Conservation (phyloP, 306 rosid species). For the Betula pendula region DNA sequence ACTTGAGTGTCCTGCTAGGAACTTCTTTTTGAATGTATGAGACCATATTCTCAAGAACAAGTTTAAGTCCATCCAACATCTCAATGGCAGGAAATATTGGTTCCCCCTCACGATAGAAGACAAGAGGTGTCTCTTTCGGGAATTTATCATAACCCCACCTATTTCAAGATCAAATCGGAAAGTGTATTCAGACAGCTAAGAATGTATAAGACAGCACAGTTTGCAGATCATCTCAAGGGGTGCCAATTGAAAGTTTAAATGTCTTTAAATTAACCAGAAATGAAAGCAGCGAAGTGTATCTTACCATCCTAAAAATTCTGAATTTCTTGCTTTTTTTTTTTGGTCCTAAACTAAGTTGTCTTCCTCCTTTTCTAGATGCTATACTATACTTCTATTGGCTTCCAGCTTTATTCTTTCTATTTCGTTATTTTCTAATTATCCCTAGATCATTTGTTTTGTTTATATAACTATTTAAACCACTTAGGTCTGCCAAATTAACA, state of each 20-base stretch:
- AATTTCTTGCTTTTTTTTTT: background rate
- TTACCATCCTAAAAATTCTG: constrained; percentile 4
- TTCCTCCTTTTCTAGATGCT: background rate
- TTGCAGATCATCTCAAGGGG: background rate
- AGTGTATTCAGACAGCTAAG: background rate
- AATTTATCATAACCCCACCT: constrained; percentile 91
- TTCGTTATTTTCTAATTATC: background rate
- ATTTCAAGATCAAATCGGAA: constrained; percentile 30
- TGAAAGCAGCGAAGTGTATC: constrained; percentile 15
- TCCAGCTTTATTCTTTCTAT: background rate
- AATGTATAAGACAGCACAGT: background rate
- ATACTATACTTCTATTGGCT: background rate
- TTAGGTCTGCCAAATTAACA: background rate
- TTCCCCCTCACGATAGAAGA: constrained; percentile 64
- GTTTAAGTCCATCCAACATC: constrained; percentile 69
- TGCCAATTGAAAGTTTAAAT: background rate
- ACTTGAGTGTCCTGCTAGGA: constrained; percentile 62
- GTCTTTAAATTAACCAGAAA: constrained; percentile 14
- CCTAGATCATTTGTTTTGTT: background rate
- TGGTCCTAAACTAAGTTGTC: background rate
- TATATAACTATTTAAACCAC: background rate
- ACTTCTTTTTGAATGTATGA: constrained; percentile 56
- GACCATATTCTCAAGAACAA: constrained; percentile 61
- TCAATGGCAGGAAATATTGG: constrained; percentile 66
- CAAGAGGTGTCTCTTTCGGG: constrained; percentile 78